These are phyloP conservation scores for Diaporthe citrichinensis DNA, from an alignment of 2,329 filamentous ascomycete species.

Conservation along the genomic window DNA sequence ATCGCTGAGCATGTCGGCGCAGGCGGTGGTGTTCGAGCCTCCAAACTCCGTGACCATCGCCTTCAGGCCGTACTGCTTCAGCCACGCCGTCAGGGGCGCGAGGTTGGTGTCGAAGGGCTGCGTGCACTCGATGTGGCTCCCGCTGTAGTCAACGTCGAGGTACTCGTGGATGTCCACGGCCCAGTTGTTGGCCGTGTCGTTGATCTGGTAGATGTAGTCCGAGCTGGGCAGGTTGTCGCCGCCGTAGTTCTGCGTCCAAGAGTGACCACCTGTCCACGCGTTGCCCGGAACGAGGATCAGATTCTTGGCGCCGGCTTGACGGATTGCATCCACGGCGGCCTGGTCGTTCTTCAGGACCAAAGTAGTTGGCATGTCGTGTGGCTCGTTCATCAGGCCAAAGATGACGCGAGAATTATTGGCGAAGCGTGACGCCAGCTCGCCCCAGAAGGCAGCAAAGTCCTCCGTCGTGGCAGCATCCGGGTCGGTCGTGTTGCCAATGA, in stretches of 20 bases:
- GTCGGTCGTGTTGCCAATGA: slow-evolving; percentile 64
- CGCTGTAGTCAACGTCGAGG: slow-evolving; percentile 64
- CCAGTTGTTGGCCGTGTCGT: slow-evolving; percentile 62
- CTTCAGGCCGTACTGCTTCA: slow-evolving; percentile 59
- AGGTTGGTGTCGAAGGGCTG: slow-evolving; percentile 56
- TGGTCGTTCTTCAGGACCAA: slow-evolving; percentile 63
- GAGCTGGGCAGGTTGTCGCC: slow-evolving; percentile 55
- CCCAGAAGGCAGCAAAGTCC: slow-evolving; percentile 64
- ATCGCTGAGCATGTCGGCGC: slow-evolving; percentile 55
- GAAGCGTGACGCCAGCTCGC: slow-evolving; percentile 62
- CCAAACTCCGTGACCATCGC: slow-evolving; percentile 66
- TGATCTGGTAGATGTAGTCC: slow-evolving; percentile 57
- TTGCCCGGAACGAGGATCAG: slow-evolving; percentile 65
- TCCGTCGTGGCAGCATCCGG: slow-evolving; percentile 59
- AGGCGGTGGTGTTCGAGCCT: slow-evolving; percentile 59
- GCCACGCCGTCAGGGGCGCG: slow-evolving; percentile 59
- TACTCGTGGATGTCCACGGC: slow-evolving; percentile 67
- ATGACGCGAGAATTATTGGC: slow-evolving; percentile 62
- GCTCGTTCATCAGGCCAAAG: slow-evolving; percentile 66
- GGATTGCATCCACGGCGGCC: slow-evolving; percentile 61
- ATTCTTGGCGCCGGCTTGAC: slow-evolving; percentile 58
- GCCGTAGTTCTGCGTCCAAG: slow-evolving; percentile 57
- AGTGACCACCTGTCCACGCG: slow-evolving; percentile 63
- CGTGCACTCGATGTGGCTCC: slow-evolving; percentile 58
- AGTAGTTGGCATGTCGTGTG: slow-evolving; percentile 63